Conservation (phyloP, 805 yeast genomes). For the Kazachstania psychrophila region DNA sequence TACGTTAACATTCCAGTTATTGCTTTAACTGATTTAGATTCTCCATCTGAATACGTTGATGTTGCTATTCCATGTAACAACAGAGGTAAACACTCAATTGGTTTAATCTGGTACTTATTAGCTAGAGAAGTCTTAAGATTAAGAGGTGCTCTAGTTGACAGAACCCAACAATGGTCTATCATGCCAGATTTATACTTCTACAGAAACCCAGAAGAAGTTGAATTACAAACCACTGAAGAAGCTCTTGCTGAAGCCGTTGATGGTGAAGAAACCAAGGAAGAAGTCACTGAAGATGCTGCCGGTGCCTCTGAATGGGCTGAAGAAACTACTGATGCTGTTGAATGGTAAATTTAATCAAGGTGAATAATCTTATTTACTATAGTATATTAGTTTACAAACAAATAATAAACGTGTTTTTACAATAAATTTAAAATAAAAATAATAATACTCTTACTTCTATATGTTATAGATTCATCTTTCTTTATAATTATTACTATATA, state of each 20-base stretch:
- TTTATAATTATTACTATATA: too few species aligned
- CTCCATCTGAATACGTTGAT: conserved; percentile 98
- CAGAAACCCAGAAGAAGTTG: conserved; percentile 99
- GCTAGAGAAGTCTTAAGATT: conserved; percentile 99
- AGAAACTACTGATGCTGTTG: conserved; percentile 32
- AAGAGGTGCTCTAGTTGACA: conserved; percentile 94
- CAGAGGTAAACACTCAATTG: conserved; percentile 99
- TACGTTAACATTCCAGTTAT: conserved; percentile 99
- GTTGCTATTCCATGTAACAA: conserved; percentile 99
- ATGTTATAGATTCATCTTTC: conserved; percentile 1
- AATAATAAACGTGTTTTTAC: conserved; percentile 1
- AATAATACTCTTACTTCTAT: not conserved
- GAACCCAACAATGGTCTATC: conserved; percentile 95
- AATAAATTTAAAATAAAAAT: not conserved
- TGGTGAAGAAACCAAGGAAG: conserved; percentile 68
- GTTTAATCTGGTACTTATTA: conserved; percentile 98
- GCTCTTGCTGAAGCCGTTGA: conserved; percentile 62
- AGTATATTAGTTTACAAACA: conserved; percentile 11
- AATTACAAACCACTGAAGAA: conserved; percentile 60
- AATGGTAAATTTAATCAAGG: conserved; percentile 20
- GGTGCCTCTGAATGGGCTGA: conserved; percentile 57
- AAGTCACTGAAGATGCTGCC: conserved; percentile 60
- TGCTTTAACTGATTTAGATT: conserved; percentile 97
- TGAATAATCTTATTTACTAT: conserved; percentile 7
- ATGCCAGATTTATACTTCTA: conserved; percentile 99